A percentile compares a stretch with the other conserved stretches of the same genome.
Conservation (phyloP, 1,284 basidiomycete species). For the Cystobasidium pallidum region DNA sequence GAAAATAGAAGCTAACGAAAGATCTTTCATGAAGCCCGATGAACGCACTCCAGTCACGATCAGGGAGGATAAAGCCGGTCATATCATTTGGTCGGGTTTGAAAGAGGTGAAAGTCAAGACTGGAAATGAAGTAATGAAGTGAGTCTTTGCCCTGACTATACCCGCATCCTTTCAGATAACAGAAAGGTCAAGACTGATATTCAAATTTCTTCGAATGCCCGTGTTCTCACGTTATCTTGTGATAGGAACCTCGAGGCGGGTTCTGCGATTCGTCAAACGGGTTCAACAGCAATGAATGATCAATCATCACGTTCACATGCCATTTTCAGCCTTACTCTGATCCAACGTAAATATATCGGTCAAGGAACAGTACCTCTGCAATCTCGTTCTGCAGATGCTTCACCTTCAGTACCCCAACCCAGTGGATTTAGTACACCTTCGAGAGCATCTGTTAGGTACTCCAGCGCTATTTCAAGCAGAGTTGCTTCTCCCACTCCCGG, state of each 20-base stretch:
- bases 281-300: constrained; percentile 98
- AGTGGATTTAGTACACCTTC: constrained; percentile 25
- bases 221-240: too few relatives aligned
- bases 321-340: constrained; percentile 94
- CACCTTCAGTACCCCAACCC: constrained; percentile 19
- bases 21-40: constrained; percentile 53
- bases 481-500: constrained; percentile 53
- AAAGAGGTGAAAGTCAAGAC: constrained; percentile 84
- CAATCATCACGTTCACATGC: constrained; percentile 97
- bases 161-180: too few relatives aligned
- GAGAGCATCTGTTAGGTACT: constrained; percentile 1
- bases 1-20: too few relatives aligned
- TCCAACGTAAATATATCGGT: constrained; percentile 62
- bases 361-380: constrained; percentile 34
- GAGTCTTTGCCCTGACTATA: constrained; percentile 42
- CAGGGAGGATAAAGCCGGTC: constrained; percentile 92
- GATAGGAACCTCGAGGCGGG: constrained; percentile 78
- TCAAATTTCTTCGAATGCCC: too few relatives aligned
- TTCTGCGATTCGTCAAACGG: constrained; percentile 85
- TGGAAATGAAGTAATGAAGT: constrained; percentile 87
- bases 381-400: constrained; percentile 15
- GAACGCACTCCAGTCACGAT: constrained; percentile 85
- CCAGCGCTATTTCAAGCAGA: constrained; percentile 37
- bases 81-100: constrained; percentile 95
- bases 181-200: too few relatives aligned